A percentile compares a stretch with the other conserved stretches of the same genome.
Conservation (phyloP, 1,139 yeast species). For the Taphrina communis region DNA sequence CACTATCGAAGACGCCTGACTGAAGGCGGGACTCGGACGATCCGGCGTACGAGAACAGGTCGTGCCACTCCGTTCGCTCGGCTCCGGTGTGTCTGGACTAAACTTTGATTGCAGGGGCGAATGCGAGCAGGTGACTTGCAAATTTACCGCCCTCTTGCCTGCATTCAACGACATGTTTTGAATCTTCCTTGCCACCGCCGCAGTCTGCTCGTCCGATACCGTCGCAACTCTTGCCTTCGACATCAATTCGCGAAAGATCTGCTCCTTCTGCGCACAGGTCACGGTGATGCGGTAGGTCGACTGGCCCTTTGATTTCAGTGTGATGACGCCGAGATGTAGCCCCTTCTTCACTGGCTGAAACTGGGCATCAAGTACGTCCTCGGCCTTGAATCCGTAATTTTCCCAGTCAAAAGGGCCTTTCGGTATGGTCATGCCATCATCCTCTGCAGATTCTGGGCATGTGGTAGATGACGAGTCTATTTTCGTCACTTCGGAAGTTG, state of each 20-base stretch:
- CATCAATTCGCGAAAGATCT: slow-evolving; percentile 13
- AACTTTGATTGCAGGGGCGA: slow-evolving; percentile 10
- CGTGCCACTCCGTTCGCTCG: slow-evolving; percentile 13
- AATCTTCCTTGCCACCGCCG: not conserved
- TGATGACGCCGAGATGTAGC: not conserved
- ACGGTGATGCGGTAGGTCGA: slow-evolving; percentile 10
- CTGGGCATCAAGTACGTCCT: slow-evolving; percentile 4
- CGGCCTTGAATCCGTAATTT: slow-evolving; percentile 4
- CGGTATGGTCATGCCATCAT: not conserved
- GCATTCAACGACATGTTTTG: not conserved
- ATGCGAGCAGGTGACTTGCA: slow-evolving; percentile 17
- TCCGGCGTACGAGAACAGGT: slow-evolving; percentile 5
- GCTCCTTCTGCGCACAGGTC: slow-evolving; percentile 9
- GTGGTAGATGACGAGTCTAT: not conserved
- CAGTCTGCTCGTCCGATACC: not conserved
- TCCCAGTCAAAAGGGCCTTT: slow-evolving; percentile 11
- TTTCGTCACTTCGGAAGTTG: not conserved
- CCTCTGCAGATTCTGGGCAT: not conserved
- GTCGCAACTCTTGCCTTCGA: not conserved
- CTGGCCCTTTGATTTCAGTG: not conserved
- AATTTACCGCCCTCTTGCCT: not conserved
- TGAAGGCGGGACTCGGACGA: slow-evolving; percentile 16
- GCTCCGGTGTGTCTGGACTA: slow-evolving; percentile 13
- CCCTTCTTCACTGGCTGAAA: slow-evolving; percentile 6
- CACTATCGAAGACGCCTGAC: slow-evolving; percentile 2